Conservation (phyloP, 2,329 filamentous ascomycete species). For the Trichoderma sp. region DNA sequence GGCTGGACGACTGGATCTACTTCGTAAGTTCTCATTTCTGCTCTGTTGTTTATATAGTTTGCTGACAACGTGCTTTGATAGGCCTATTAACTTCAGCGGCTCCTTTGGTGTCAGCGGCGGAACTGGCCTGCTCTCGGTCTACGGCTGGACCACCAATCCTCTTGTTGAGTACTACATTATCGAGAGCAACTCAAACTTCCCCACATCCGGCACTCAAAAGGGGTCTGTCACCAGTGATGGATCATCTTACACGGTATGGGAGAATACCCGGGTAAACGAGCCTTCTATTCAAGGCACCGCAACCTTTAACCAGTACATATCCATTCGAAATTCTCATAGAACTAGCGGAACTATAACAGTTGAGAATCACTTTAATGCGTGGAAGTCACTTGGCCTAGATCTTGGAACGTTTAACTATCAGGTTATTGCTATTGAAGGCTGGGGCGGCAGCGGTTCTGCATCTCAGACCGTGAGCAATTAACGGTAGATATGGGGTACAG, state of each 20-base stretch:
- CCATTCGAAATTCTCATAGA: constrained; percentile 17
- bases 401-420: constrained; percentile 55
- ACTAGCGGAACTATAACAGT: constrained; percentile 46
- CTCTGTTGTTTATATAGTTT: background rate
- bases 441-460: constrained; percentile 51
- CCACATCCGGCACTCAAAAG: constrained; percentile 36
- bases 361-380: constrained; percentile 49
- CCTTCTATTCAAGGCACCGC: constrained; percentile 52
- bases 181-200: constrained; percentile 43
- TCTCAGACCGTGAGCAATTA: constrained; percentile 50
- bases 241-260: constrained; percentile 42
- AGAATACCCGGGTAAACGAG: constrained; percentile 42
- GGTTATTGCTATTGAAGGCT: constrained; percentile 58
- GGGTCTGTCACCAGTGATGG: constrained; percentile 43
- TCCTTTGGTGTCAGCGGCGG: constrained; percentile 30
- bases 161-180: constrained; percentile 44
- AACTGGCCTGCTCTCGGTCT: constrained; percentile 42
- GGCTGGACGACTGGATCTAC: constrained; percentile 25
- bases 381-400: constrained; percentile 49
- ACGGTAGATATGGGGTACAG: background rate
- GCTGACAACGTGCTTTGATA: background rate
- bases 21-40: background rate
- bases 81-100: constrained; percentile 15
- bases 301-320: constrained; percentile 53
- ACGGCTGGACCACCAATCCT: constrained; percentile 43